Evolutionary conservation across 2,329 filamentous ascomycete species (phyloP).

Genomic region (Diaporthe eres): DNA sequence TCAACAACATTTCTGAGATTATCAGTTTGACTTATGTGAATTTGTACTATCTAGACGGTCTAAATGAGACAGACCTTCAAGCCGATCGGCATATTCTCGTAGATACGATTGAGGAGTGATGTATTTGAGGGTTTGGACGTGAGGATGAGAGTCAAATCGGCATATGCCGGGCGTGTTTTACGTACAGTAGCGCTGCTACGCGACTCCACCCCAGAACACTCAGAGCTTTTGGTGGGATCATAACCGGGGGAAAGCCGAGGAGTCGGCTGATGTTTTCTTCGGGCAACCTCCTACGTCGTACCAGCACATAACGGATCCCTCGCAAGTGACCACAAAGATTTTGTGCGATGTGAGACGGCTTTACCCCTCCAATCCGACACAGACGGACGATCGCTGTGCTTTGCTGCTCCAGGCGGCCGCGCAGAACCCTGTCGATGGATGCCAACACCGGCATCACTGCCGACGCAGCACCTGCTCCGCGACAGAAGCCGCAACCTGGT

Average conservation of each 20-base stretch:
- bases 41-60: not conserved
- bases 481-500: constrained; percentile 6
- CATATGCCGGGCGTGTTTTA: not conserved
- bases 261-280: not conserved
- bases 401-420: not conserved
- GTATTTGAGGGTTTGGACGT: not conserved
- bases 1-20: not conserved
- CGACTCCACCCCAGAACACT: not conserved
- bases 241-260: constrained; percentile 21
- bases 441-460: constrained; percentile 12
- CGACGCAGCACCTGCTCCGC: constrained; percentile 11
- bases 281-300: not conserved
- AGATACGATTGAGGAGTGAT: constrained; percentile 2
- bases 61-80: too few species aligned
- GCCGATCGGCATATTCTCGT: constrained; percentile 4
- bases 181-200: not conserved
- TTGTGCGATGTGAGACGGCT: not conserved
- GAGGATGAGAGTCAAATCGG: not conserved
- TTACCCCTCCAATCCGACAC: not conserved
- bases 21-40: not conserved
- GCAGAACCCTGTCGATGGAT: constrained; percentile 36
- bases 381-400: not conserved
- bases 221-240: not conserved
- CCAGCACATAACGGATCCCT: not conserved
- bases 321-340: not conserved